Conservation (phyloP, 176 grass and related monocot genomes). For the Avena sativa region DNA sequence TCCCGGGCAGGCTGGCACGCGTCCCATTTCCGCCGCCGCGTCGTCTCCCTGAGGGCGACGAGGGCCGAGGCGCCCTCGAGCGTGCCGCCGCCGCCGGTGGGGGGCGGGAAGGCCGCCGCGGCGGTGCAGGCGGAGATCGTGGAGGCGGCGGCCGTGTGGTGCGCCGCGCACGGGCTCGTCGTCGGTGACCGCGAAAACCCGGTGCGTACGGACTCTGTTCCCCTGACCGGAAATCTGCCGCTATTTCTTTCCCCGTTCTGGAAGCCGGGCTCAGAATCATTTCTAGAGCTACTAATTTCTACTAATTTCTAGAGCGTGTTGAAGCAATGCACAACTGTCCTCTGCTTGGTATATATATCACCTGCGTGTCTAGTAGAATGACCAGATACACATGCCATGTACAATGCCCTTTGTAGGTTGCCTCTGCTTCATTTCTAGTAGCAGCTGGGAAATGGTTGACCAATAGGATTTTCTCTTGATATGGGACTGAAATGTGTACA, state of each 20-base stretch:
- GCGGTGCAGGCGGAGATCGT: slow-evolving; percentile 47
- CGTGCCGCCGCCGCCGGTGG: slow-evolving; percentile 25
- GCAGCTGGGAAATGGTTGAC: background rate
- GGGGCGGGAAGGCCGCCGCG: background rate
- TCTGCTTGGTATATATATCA: background rate
- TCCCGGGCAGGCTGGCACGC: background rate
- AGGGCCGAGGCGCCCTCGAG: slow-evolving; percentile 17
- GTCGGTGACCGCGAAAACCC: slow-evolving; percentile 65
- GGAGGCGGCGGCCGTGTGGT: slow-evolving; percentile 62
- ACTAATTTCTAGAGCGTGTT: background rate
- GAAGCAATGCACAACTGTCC: background rate
- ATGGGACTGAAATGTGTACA: background rate
- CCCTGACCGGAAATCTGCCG: background rate
- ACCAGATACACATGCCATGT: background rate
- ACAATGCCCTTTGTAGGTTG: background rate
- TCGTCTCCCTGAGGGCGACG: background rate
- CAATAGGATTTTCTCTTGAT: background rate
- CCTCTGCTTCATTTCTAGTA: background rate
- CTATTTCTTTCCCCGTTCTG: background rate
- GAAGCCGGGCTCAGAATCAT: background rate
- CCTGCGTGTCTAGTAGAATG: slow-evolving; percentile 7
- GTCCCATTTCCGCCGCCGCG: background rate
- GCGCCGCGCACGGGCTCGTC: slow-evolving; percentile 67
- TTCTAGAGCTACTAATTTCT: too few relatives aligned
- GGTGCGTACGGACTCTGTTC: slow-evolving; percentile 35